Evolutionary conservation across 306 rosid genomes (phyloP).

Genomic region (barrel medic (Medicago truncatula)): DNA sequence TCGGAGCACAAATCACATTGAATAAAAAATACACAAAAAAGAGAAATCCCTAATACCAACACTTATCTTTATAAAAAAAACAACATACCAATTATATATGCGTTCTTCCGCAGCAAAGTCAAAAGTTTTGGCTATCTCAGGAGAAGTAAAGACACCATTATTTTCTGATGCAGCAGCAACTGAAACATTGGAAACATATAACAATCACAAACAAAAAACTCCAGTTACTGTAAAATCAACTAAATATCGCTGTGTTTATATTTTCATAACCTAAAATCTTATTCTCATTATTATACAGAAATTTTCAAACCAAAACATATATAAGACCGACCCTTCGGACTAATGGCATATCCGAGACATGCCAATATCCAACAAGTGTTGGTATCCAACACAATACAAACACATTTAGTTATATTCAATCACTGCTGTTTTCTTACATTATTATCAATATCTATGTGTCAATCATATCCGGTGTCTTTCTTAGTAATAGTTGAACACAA

Average conservation of each 20-base stretch:
- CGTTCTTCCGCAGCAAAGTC: conserved; percentile 86
- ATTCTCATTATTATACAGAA: background rate
- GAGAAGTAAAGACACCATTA: conserved; percentile 78
- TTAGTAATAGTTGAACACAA: background rate
- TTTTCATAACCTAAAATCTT: background rate
- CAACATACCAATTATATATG: conserved; percentile 83
- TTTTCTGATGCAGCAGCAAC: conserved; percentile 77
- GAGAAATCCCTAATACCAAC: conserved; percentile 1
- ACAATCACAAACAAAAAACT: background rate
- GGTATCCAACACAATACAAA: background rate
- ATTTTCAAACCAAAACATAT: background rate
- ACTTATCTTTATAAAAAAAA: conserved; percentile 13
- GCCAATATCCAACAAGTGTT: background rate
- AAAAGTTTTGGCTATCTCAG: conserved; percentile 75
- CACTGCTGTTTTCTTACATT: background rate
- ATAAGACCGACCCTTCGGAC: background rate
- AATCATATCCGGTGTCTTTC: background rate
- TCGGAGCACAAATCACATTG: conserved; percentile 8
- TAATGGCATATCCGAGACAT: background rate
- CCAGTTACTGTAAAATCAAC: background rate
- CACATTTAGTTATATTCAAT: background rate
- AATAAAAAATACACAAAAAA: background rate
- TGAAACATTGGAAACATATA: conserved; percentile 47
- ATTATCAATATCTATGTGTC: background rate
- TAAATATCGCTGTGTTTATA: background rate